These are phyloP conservation scores for Rosa persica DNA, from an alignment of 306 rosid genomes.

Conservation along the genomic window DNA sequence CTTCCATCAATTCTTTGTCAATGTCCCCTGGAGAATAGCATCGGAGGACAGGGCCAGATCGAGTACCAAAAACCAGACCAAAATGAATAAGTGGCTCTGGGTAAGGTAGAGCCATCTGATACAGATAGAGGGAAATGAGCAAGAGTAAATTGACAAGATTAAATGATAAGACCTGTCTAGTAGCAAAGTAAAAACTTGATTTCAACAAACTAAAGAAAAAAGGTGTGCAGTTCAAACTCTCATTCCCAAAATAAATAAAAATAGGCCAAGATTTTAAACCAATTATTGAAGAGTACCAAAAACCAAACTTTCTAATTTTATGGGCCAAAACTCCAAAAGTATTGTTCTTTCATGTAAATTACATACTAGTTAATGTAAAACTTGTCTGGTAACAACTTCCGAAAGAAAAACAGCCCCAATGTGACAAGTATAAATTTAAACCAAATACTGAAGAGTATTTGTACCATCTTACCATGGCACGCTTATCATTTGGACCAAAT, in stretches of 20 bases:
- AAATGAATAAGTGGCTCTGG: slow-evolving; percentile 88
- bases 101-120: slow-evolving; percentile 80
- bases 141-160: not conserved
- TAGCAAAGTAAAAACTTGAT: not conserved
- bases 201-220: not conserved
- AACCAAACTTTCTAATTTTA: not conserved
- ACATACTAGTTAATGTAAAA: not conserved
- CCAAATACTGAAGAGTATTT: slow-evolving; percentile 5
- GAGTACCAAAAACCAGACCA: slow-evolving; percentile 73
- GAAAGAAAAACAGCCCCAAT: not conserved
- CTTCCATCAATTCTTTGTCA: slow-evolving; percentile 74
- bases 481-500: slow-evolving; percentile 76
- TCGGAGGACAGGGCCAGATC: slow-evolving; percentile 73
- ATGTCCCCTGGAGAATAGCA: slow-evolving; percentile 76
- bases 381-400: not conserved
- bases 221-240: not conserved
- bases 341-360: not conserved
- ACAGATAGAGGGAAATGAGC: slow-evolving; percentile 18
- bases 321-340: not conserved
- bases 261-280: not conserved
- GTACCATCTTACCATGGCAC: slow-evolving; percentile 47
- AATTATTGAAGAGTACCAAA: not conserved
- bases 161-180: not conserved
- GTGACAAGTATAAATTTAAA: not conserved
- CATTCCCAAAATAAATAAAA: not conserved